These are phyloP conservation scores for Ogataea philodendri DNA, from an alignment of 805 yeast species.

Conservation along the genomic window DNA sequence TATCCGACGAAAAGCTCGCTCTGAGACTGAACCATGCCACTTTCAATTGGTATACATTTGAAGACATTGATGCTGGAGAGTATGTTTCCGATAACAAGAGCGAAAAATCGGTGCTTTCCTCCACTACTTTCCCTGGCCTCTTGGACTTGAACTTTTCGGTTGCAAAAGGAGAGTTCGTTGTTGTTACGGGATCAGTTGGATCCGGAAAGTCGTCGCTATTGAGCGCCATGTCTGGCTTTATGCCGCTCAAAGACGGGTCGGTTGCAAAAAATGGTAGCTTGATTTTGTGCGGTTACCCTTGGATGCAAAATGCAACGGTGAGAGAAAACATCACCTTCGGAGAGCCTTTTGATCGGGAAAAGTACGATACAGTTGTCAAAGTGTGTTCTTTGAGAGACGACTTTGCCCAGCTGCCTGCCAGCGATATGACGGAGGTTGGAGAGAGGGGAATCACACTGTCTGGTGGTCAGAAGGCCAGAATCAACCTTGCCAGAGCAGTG, in stretches of 20 bases:
- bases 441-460: slow-evolving; percentile 82
- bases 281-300: slow-evolving; percentile 61
- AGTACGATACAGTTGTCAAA: slow-evolving; percentile 52
- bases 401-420: slow-evolving; percentile 64
- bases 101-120: slow-evolving; percentile 18
- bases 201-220: slow-evolving; percentile 77
- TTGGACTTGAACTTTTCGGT: slow-evolving; percentile 49
- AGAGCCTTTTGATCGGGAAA: slow-evolving; percentile 44
- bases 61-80: slow-evolving; percentile 30
- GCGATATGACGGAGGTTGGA: slow-evolving; percentile 78
- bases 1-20: slow-evolving; percentile 36
- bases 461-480: slow-evolving; percentile 89
- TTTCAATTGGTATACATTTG: slow-evolving; percentile 65
- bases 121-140: slow-evolving; percentile 44
- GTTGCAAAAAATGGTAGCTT: slow-evolving; percentile 53
- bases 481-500: slow-evolving; percentile 73
- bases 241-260: slow-evolving; percentile 54
- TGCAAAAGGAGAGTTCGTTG: slow-evolving; percentile 61
- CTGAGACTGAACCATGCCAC: slow-evolving; percentile 52
- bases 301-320: slow-evolving; percentile 82
- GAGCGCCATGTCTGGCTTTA: slow-evolving; percentile 68
- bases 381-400: slow-evolving; percentile 71
- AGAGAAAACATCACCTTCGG: slow-evolving; percentile 76
- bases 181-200: slow-evolving; percentile 74
- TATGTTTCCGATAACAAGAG: slow-evolving; percentile 2